Evolutionary conservation across 768 basidiomycete genomes (phyloP).

Genomic region (Epithele typhae): DNA sequence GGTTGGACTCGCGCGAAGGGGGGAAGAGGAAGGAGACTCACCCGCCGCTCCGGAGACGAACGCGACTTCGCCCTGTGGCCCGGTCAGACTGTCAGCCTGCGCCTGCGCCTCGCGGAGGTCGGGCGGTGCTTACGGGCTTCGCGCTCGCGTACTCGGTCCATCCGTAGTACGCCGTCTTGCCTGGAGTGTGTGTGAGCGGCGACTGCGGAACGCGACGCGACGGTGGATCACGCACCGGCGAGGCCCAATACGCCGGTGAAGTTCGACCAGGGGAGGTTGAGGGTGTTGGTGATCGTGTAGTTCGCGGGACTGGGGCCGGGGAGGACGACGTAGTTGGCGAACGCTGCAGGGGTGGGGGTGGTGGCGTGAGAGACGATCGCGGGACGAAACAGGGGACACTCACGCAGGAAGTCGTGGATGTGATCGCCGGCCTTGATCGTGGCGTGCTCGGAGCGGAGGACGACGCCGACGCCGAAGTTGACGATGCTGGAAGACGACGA

Average conservation of each 20-base stretch:
- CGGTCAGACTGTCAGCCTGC: background rate
- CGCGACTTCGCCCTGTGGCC: slow-evolving; percentile 40
- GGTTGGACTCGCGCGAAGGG: background rate
- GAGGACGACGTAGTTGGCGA: slow-evolving; percentile 38
- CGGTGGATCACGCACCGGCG: slow-evolving; percentile 22
- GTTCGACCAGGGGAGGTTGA: slow-evolving; percentile 42
- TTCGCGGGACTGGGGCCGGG: slow-evolving; percentile 4
- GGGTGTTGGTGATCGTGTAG: slow-evolving; percentile 34
- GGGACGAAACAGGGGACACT: slow-evolving; percentile 11
- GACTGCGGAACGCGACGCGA: background rate
- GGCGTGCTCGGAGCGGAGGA: slow-evolving; percentile 22
- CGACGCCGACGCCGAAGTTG: slow-evolving; percentile 24
- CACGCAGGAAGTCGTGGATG: slow-evolving; percentile 19
- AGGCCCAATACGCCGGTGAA: slow-evolving; percentile 52
- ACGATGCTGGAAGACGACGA: slow-evolving; percentile 15
- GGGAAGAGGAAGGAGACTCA: slow-evolving; percentile 1
- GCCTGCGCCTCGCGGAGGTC: background rate
- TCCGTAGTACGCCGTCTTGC: slow-evolving; percentile 30
- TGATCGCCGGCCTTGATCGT: slow-evolving; percentile 21
- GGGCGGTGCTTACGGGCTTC: slow-evolving; percentile 32
- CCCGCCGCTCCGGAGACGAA: slow-evolving; percentile 46
- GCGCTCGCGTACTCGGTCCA: slow-evolving; percentile 40
- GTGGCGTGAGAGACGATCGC: background rate
- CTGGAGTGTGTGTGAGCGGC: slow-evolving; percentile 5
- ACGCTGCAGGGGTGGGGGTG: slow-evolving; percentile 24